Base-by-base conservation (phyloP, 2,329 filamentous ascomycete species). In the Phaeosphaeriaceae sp. region DNA sequence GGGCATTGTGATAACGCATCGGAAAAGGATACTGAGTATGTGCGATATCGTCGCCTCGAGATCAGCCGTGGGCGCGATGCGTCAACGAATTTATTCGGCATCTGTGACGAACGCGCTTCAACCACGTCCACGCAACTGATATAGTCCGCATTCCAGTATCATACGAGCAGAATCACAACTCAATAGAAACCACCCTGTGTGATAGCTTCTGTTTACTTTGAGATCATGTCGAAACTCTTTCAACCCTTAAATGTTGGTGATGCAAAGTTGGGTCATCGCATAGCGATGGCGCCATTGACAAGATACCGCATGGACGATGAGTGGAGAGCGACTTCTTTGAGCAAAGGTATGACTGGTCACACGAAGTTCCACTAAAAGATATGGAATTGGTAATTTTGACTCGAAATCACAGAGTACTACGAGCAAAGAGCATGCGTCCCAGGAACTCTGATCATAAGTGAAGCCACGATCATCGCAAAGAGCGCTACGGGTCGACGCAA, bases 371-470 rank as follows among this genome's bases (percentile, higher is more conserved):
- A n/a, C 10, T 2, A 5, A 24, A 10, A 41, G 9, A 17, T 7
- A 25, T 47, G 17, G n/a, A 7, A 44, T 19, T 5, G 63, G 17
- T n/a, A 25, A 17, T 4, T 5, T 22, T 47, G 11, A 25, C 19
- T 21, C n/a, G 21, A n/a, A 11, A 21, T 13, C 19, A 25, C 69
- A 51, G 76, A 83, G 46, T 84, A 86, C 74, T 86, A 86, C 66
- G 73, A 72, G 7, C 84, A 87, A 64, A 80, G 85, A 36, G 81
- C 78, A 45, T 76, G 76, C 15, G 74, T 80, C 1, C 78, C 81
- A 1, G 85, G 85, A 19, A 87, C 84, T 0, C 75, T 89, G 1
- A 68, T 89, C 19, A 84, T 89, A 58, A 81, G 81, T 2, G 86
- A 89, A 69, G 85, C 79, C 2, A 84, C 83, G 7, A 80, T 80